Conservation (phyloP, 768 basidiomycete species). For the Rhodotorula sphaerocarpa region DNA sequence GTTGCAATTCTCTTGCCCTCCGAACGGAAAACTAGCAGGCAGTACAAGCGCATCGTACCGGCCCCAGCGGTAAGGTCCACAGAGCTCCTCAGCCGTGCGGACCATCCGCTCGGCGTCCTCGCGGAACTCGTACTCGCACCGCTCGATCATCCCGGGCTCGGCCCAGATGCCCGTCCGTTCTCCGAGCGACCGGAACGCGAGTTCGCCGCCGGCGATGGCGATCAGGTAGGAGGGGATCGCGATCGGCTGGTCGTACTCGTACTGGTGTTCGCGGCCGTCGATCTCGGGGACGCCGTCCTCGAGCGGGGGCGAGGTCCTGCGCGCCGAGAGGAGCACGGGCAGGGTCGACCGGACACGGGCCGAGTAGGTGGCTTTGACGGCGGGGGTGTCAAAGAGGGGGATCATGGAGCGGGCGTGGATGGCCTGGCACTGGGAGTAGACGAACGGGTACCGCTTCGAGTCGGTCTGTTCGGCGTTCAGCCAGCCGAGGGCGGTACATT, state of each 20-base stretch:
- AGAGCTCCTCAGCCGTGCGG: conserved; percentile 63
- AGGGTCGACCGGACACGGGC: conserved; percentile 68
- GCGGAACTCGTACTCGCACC: conserved; percentile 76
- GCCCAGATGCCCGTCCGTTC: conserved; percentile 89
- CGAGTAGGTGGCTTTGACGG: conserved; percentile 84
- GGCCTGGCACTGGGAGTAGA: conserved; percentile 70
- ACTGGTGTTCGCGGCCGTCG: conserved; percentile 14
- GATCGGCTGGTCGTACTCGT: conserved; percentile 52
- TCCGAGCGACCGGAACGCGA: conserved; percentile 57
- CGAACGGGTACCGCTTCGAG: conserved; percentile 56
- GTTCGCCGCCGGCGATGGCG: conserved; percentile 78
- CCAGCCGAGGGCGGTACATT: conserved; percentile 77
- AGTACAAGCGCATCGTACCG: conserved; percentile 83
- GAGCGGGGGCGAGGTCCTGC: conserved; percentile 62
- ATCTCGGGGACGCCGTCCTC: conserved; percentile 37
- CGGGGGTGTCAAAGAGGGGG: conserved; percentile 61
- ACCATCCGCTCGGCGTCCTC: conserved; percentile 75
- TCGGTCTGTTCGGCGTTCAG: conserved; percentile 60
- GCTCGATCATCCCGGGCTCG: conserved; percentile 71
- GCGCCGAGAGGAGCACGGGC: conserved; percentile 76
- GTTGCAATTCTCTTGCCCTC: conserved; percentile 37
- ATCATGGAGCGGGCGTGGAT: conserved; percentile 23
- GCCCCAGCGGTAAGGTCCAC: conserved; percentile 69
- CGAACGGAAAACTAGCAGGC: conserved; percentile 77
- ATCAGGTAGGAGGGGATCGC: conserved; percentile 87